phyloP scores from a whole-genome alignment of 345 rosid genomes.

The Eucalyptus cladocalyx region DNA sequence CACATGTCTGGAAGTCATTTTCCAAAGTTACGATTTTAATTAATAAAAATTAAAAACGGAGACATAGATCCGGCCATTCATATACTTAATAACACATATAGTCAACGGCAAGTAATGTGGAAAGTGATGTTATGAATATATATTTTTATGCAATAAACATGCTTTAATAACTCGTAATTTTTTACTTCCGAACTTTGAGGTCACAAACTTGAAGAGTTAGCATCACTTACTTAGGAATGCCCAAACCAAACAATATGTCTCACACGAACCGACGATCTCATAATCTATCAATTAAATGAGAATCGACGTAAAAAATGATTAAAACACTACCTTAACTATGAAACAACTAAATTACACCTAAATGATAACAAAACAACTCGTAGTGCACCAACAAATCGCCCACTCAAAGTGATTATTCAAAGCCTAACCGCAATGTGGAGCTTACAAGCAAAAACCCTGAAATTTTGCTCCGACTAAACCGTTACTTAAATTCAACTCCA shows the following conservation, averaged over 20 bases:
- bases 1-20: no score
- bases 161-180: background rate
- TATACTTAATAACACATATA: no score
- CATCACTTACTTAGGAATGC: background rate
- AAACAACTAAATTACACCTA: background rate
- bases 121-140: no score
- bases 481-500: no score
- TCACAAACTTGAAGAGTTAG: background rate
- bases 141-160: no score
- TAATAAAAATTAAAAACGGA: no score
- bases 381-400: background rate
- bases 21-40: no score
- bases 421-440: no score
- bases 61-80: no score
- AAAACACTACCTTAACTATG: background rate
- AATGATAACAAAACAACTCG: background rate
- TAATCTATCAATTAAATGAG: background rate
- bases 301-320: no score
- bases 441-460: background rate
- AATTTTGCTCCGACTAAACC: no score
- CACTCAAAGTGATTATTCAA: background rate
- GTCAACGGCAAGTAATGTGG: no score
- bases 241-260: background rate
- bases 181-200: background rate
- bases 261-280: rapidly evolving